phyloP scores from a whole-genome alignment of 345 rosid species.

The Eucalyptus rudis region DNA sequence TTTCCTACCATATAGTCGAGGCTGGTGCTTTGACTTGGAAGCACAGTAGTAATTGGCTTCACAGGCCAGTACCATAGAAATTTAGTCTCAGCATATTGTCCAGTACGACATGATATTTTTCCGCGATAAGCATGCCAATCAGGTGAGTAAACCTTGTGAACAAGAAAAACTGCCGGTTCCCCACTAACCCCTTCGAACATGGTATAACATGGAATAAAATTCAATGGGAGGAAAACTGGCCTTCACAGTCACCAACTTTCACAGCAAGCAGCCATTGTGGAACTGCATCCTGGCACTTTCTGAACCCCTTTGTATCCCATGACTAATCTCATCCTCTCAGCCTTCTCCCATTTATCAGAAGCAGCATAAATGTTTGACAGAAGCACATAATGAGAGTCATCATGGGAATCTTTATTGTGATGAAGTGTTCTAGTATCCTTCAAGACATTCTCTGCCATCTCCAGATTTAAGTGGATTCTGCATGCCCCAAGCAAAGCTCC shows the following conservation, averaged over 20 bases:
- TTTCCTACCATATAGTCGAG: neutral
- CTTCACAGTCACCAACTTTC: neutral
- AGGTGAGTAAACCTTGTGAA: neutral
- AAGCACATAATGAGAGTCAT: slow-evolving; percentile 29
- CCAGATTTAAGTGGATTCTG: slow-evolving; percentile 32
- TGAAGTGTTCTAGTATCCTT: slow-evolving; percentile 11
- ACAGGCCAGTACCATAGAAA: neutral
- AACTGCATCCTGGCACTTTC: slow-evolving; percentile 48
- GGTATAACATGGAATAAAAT: neutral
- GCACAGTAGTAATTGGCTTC: neutral
- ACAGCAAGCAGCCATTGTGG: slow-evolving; percentile 5
- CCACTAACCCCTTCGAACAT: neutral
- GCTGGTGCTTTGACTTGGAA: neutral
- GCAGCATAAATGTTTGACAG: slow-evolving; percentile 65
- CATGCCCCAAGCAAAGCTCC: slow-evolving; percentile 75
- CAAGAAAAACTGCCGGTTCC: neutral
- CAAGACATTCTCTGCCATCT: slow-evolving; percentile 33
- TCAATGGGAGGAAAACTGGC: neutral
- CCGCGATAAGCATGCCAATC: rapidly evolving
- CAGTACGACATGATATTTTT: neutral
- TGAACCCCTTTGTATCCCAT: slow-evolving; percentile 28
- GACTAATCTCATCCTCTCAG: slow-evolving; percentile 35
- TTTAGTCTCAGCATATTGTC: neutral
- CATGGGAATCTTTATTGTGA: neutral
- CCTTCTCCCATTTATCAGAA: slow-evolving; percentile 45